phyloP scores from a whole-genome alignment of 2,329 filamentous ascomycete species.

The Zalaria obscura region DNA sequence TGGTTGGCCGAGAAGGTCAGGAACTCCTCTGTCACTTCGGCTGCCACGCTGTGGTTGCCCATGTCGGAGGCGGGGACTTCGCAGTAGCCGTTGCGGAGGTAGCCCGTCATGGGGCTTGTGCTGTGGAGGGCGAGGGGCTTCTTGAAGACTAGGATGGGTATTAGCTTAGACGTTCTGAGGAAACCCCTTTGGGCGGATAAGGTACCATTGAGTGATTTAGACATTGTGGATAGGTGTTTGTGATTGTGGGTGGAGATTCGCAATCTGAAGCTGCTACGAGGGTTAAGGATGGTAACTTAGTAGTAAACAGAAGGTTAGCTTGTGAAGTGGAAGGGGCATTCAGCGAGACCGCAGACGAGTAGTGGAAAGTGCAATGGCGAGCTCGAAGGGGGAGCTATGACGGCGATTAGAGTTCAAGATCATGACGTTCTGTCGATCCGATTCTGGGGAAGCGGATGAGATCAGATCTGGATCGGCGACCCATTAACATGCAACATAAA shows the following conservation, averaged over 20 bases:
- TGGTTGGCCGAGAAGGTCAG: conserved; percentile 44
- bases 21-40: conserved; percentile 44
- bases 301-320: no score
- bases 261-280: background rate
- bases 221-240: conserved; percentile 13
- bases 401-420: no score
- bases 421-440: no score
- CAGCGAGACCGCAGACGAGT: no score
- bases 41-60: conserved; percentile 48
- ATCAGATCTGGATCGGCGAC: no score
- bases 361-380: no score
- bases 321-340: no score
- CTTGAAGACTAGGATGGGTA: conserved; percentile 33
- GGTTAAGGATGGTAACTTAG: background rate
- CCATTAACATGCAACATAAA: no score
- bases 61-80: conserved; percentile 37
- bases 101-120: conserved; percentile 45
- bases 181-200: background rate
- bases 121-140: conserved; percentile 45
- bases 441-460: no score
- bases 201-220: conserved; percentile 19
- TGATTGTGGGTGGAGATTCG: conserved; percentile 6
- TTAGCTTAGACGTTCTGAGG: background rate
- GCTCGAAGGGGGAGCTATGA: no score
- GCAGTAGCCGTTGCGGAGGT: conserved; percentile 48